Evolutionary conservation across 2,329 filamentous ascomycete species (phyloP).

Genomic region (Monilinia polystroma): DNA sequence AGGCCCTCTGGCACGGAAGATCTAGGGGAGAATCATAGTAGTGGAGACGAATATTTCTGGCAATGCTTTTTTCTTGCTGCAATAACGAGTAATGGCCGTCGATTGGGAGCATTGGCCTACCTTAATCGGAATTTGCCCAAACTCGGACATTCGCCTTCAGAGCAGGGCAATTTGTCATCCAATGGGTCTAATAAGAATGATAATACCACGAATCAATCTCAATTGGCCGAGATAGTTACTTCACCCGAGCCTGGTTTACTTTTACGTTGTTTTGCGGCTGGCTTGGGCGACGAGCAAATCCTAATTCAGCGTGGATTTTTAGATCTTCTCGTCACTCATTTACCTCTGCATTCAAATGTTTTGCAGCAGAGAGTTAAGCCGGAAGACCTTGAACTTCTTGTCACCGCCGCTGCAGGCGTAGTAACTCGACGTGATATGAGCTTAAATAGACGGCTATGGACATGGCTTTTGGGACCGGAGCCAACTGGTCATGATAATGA

Average conservation of each 20-base stretch:
- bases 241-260: constrained; percentile 89
- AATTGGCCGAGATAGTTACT: constrained; percentile 66
- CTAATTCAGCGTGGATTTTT: constrained; percentile 93
- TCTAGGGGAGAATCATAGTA: constrained; percentile 53
- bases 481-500: constrained; percentile 51
- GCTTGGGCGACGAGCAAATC: constrained; percentile 81
- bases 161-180: constrained; percentile 36
- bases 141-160: constrained; percentile 50
- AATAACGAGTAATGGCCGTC: constrained; percentile 82
- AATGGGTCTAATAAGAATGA: constrained; percentile 36
- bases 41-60: constrained; percentile 89
- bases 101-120: constrained; percentile 85
- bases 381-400: constrained; percentile 76
- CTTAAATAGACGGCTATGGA: constrained; percentile 89
- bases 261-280: constrained; percentile 87
- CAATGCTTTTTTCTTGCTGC: constrained; percentile 94
- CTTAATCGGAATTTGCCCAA: constrained; percentile 75
- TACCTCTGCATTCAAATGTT: constrained; percentile 80
- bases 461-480: constrained; percentile 87
- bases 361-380: constrained; percentile 72
- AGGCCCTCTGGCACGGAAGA: constrained; percentile 53
- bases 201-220: constrained; percentile 47
- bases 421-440: constrained; percentile 94
- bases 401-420: constrained; percentile 81
- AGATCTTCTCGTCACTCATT: constrained; percentile 84